Percentiles rank a stretch among this genome's conserved stretches.
Conservation (phyloP, 2,329 filamentous ascomycete genomes). For the Aspergillus quadrilineatus region DNA sequence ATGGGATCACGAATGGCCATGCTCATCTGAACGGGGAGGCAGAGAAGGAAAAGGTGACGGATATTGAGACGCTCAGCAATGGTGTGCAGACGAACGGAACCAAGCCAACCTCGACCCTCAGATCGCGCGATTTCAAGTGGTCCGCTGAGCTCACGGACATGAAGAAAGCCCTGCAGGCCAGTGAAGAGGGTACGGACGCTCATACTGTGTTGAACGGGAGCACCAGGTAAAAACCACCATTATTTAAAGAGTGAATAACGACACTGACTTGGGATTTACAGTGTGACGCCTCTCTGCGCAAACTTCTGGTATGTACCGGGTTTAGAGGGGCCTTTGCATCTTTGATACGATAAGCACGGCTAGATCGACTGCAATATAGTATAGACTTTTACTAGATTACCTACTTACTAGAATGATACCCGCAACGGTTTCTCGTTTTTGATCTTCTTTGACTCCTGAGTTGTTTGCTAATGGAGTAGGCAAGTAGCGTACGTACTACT, state of each 20-base stretch:
- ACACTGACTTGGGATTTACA: slow-evolving; percentile 38
- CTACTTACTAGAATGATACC: slow-evolving; percentile 24
- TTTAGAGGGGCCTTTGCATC: slow-evolving; percentile 65
- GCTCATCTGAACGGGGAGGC: background rate
- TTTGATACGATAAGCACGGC: slow-evolving; percentile 48
- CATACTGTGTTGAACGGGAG: slow-evolving; percentile 82
- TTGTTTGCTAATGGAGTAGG: background rate
- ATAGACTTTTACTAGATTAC: slow-evolving; percentile 1
- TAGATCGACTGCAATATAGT: slow-evolving; percentile 12
- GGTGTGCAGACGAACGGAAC: slow-evolving; percentile 5
- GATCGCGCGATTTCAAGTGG: slow-evolving; percentile 84
- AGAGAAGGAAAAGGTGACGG: background rate
- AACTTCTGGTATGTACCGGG: slow-evolving; percentile 80
- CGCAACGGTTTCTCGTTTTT: slow-evolving; percentile 20
- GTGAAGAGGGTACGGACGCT: slow-evolving; percentile 77
- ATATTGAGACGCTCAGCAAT: slow-evolving; percentile 10
- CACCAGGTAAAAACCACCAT: slow-evolving; percentile 61
- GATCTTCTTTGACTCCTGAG: background rate
- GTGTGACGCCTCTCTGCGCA: slow-evolving; percentile 81
- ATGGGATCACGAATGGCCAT: slow-evolving; percentile 21
- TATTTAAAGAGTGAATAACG: background rate
- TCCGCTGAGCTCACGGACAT: slow-evolving; percentile 79
- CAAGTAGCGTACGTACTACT: too few relatives aligned
- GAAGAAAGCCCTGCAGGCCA: slow-evolving; percentile 74
- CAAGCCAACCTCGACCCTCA: slow-evolving; percentile 45